phyloP scores from a whole-genome alignment of 1,284 basidiomycete genomes.

The Volvariella surrecta region DNA sequence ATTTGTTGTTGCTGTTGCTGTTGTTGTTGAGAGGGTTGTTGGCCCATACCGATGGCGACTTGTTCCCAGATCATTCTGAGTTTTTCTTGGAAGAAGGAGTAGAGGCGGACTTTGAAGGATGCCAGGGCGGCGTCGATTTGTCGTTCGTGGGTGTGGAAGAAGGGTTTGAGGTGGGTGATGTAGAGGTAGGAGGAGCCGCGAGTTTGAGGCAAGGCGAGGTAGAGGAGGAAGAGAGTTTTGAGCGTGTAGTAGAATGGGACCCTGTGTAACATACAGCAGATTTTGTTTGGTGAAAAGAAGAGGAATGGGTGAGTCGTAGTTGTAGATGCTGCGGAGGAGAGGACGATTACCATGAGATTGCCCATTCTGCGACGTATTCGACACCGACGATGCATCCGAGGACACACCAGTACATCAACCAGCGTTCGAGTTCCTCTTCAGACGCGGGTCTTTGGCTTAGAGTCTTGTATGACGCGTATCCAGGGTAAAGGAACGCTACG shows the following conservation, averaged over 20 bases:
- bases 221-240: slow-evolving; percentile 82
- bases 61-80: slow-evolving; percentile 56
- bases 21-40: slow-evolving; percentile 23
- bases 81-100: slow-evolving; percentile 57
- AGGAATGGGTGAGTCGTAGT: slow-evolving; percentile 2
- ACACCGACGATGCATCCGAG: slow-evolving; percentile 68
- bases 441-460: slow-evolving; percentile 72
- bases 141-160: slow-evolving; percentile 68
- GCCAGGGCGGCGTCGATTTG: slow-evolving; percentile 76
- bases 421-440: slow-evolving; percentile 72
- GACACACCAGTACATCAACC: slow-evolving; percentile 89
- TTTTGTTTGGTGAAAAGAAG: slow-evolving; percentile 2
- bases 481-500: slow-evolving; percentile 72
- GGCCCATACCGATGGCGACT: slow-evolving; percentile 35
- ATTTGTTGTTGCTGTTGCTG: slow-evolving; percentile 17
- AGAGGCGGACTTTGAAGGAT: slow-evolving; percentile 48
- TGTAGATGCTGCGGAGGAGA: too few relatives aligned
- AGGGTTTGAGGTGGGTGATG: slow-evolving; percentile 66
- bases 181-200: slow-evolving; percentile 80
- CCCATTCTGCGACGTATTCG: slow-evolving; percentile 77
- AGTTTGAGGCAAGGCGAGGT: slow-evolving; percentile 86
- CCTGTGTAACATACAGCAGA: slow-evolving; percentile 32
- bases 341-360: slow-evolving; percentile 83
- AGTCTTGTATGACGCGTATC: slow-evolving; percentile 82
- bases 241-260: slow-evolving; percentile 82